Conservation (phyloP, 2,329 filamentous ascomycete genomes). For the Exophiala lecanii-corni region DNA sequence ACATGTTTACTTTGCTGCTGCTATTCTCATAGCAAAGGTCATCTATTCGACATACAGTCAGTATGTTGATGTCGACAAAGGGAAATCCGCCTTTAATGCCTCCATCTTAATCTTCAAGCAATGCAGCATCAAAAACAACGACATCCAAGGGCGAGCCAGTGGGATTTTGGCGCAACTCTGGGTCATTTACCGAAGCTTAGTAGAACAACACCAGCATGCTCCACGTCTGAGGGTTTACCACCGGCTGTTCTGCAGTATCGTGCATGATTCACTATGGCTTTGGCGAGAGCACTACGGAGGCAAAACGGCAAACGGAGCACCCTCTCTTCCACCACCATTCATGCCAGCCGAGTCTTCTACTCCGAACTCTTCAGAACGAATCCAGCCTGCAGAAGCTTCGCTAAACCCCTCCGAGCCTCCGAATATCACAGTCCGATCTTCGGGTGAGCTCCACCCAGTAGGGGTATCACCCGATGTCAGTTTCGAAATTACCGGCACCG, state of each 20-base stretch:
- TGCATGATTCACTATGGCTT: constrained; percentile 23
- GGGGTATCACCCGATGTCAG: too few species aligned
- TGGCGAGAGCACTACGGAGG: constrained; percentile 24
- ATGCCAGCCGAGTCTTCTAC: background rate
- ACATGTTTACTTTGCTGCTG: background rate
- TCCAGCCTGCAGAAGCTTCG: too few species aligned
- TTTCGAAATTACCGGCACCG: too few species aligned
- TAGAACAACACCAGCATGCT: constrained; percentile 8
- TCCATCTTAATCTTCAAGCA: constrained; percentile 15
- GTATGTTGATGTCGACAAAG: constrained; percentile 19
- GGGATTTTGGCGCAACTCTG: constrained; percentile 25
- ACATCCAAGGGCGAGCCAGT: constrained; percentile 20
- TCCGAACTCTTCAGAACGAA: background rate
- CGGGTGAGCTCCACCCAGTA: too few species aligned
- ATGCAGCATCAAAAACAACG: constrained; percentile 22
- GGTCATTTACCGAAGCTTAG: constrained; percentile 9
- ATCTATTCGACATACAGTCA: constrained; percentile 6
- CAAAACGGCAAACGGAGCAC: constrained; percentile 8
- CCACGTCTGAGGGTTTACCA: constrained; percentile 17
- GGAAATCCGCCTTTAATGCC: constrained; percentile 17
- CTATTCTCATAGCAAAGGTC: constrained; percentile 1
- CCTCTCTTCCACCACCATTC: constrained; percentile 2
- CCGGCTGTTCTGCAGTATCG: constrained; percentile 18
- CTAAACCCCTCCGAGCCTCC: background rate
- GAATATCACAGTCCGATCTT: too few species aligned